Base-by-base conservation (phyloP, 192 early-diverging fungal species). In the Umbelopsis isabellina region DNA sequence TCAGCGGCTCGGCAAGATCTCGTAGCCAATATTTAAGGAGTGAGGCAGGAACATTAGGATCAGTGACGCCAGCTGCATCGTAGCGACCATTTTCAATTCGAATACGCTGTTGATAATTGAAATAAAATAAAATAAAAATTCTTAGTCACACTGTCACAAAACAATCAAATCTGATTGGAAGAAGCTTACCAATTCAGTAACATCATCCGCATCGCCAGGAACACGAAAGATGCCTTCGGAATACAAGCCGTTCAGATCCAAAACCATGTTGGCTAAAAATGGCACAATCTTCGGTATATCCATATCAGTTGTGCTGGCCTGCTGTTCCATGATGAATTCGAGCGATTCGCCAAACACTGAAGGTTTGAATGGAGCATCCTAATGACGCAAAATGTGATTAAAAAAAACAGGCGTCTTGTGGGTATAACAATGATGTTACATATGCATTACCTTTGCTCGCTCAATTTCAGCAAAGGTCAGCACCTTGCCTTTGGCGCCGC, bases 191-290 rank as follows among this genome's bases (percentile, higher is more conserved):
- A 87, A 72, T 66, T 87, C 91, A 21, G 93, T 88, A 11, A 99
- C 94, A 22, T 84, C 82, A 55, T 97, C 96, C 30, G 87, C 89
- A 77, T 97, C 94, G 22, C 94, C 97, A 21, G 97, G 94, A 15
- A 99, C 93, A 66, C 97, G 89, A 78, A 99, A 99, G 61, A 99
- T 96, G 35, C 97, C 97, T 77, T 99, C 96, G 13, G 94, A 88
- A 52, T 79, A 66, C 33, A 84, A 84, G 15, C 97, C 97, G 44
- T 92, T 87, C 25, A 97, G 85, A 1, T 86, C 76, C 21, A 90
- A 68, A 25, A 99, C 91, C 8, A 87, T 80, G 13, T 88, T 85
- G 4, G 89, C 85, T 65, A 99, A 81, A 69, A 93, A 94, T 33
- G 90, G 86, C 18, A 99, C 87, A 35, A 99, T 85, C 7, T 86